Evolutionary conservation across 202 grass and related monocot genomes (phyloP), one percentile per base, ranked within the genome.

Genomic region (Bolboschoenoplectus hybrid): DNA sequence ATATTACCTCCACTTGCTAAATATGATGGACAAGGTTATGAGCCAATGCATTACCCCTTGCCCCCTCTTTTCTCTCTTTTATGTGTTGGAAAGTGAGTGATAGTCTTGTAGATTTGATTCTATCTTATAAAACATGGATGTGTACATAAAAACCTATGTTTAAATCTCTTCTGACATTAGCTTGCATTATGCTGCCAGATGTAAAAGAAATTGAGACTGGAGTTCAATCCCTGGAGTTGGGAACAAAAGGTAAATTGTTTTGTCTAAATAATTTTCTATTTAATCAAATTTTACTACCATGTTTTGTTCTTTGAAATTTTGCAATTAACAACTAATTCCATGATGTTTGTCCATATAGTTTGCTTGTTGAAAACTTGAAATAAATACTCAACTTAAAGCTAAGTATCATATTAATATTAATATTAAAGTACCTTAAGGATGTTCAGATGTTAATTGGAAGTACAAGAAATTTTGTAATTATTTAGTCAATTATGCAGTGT

Each of bases 191-290:
- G 13, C 17, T 89, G 65, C 53, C 89, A 99, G 97, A 80, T 94
- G 88, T 90, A n/a, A 90, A 90, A 70, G 93, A 88, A 90, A 89
- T 98, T 84, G 84, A 90, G 72, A 86, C 88, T 73, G 88, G 85
- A 62, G 82, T 98, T 77, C 82, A 94, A 85, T 90, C 91, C 3
- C 84, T 98, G 89, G 89, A 96, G 11, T 87, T 98, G 85, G 90
- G 93, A 76, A 52, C 57, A 85, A 94, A 89, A 58, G 93, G 97
- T 99, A 89, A 57, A 9, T 32, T 4, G n/a, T 81, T 17, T 63
- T 70, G 41, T 36, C n/a, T 14, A 71, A 51, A 72, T 58, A 81
- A 44, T 2, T 44, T 56, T 10, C n/a, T 10, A 6, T 75, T 86
- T 0, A 65, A 63, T 35, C 63, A 9, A 82, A 26, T 72, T 62